A percentile compares a stretch with the other conserved stretches of the same genome.
phyloP scores from a whole-genome alignment of 768 basidiomycete species.

The Lanmaoa pseudosensibilis region DNA sequence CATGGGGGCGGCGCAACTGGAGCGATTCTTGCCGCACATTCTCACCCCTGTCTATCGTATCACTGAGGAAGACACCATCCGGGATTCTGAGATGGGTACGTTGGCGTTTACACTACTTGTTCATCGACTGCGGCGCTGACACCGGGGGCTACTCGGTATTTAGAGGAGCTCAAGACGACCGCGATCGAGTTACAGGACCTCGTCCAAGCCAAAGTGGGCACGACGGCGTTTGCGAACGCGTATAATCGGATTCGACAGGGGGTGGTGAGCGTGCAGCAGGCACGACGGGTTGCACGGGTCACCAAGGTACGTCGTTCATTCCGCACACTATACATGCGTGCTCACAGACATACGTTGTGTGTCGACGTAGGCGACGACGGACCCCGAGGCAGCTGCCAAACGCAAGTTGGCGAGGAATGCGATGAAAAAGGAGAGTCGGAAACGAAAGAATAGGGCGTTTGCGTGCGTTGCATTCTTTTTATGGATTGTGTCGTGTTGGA shows the following conservation, averaged over 20 bases:
- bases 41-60: slow-evolving; percentile 86
- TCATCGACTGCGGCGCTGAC: neutral
- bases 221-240: slow-evolving; percentile 73
- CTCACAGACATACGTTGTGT: neutral
- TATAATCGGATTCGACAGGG: slow-evolving; percentile 83
- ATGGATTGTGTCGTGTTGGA: neutral
- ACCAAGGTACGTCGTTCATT: slow-evolving; percentile 40
- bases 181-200: slow-evolving; percentile 85
- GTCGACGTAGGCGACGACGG: slow-evolving; percentile 54
- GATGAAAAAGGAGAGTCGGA: slow-evolving; percentile 83
- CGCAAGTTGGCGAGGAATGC: slow-evolving; percentile 69
- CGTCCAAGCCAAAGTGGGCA: slow-evolving; percentile 83
- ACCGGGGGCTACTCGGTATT: too few relatives aligned
- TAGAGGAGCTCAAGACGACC: slow-evolving; percentile 82
- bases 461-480: slow-evolving; percentile 45
- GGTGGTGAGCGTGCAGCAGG: slow-evolving; percentile 63
- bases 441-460: slow-evolving; percentile 65
- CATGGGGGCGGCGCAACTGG: slow-evolving; percentile 58
- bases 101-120: neutral
- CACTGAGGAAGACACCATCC: slow-evolving; percentile 81
- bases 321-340: neutral
- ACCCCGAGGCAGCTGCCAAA: slow-evolving; percentile 77
- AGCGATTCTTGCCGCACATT: slow-evolving; percentile 79
- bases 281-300: slow-evolving; percentile 63
- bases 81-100: slow-evolving; percentile 77